Percentiles rank a stretch among this genome's conserved stretches.
Conservation (phyloP, 192 early-diverging fungal species). For the Podila minutissima region DNA sequence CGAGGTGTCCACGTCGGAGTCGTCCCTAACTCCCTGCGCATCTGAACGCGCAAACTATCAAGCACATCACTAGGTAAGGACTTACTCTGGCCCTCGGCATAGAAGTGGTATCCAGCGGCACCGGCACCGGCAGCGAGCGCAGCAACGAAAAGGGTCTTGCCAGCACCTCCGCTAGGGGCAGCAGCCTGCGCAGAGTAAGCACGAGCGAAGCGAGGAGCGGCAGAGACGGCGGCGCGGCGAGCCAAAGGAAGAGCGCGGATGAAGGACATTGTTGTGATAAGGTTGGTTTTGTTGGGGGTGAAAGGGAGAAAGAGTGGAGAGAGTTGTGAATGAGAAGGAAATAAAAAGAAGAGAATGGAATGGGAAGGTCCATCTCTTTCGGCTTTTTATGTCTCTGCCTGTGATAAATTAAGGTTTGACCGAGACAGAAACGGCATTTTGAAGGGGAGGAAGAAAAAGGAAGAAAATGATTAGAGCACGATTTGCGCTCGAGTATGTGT, state of each 20-base stretch:
- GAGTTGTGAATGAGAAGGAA: neutral
- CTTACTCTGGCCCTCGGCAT: slow-evolving; percentile 38
- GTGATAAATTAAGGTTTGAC: too few relatives aligned
- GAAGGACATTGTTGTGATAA: slow-evolving; percentile 11
- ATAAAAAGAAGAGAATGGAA: slow-evolving; percentile 2
- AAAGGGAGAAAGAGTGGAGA: neutral
- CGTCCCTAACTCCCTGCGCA: too few relatives aligned
- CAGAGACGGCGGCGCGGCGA: slow-evolving; percentile 27
- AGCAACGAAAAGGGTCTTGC: slow-evolving; percentile 28
- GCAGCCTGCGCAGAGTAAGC: slow-evolving; percentile 33
- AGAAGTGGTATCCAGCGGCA: slow-evolving; percentile 43
- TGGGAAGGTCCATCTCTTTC: too few relatives aligned
- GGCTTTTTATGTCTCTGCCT: too few relatives aligned
- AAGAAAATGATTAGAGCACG: too few relatives aligned
- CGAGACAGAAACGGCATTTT: too few relatives aligned
- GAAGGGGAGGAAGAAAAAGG: too few relatives aligned
- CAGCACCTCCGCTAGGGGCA: slow-evolving; percentile 17
- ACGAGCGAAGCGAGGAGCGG: slow-evolving; percentile 26
- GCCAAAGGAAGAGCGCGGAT: slow-evolving; percentile 42
- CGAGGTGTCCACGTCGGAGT: too few relatives aligned
- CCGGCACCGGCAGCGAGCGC: slow-evolving; percentile 34
- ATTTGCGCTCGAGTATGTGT: too few relatives aligned
- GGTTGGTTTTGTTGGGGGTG: neutral
- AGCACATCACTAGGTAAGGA: neutral
- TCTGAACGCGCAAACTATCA: neutral